Percentiles rank a stretch among this genome's conserved stretches.
Conservation (phyloP, 2,329 filamentous ascomycete species). For the Cadophora sp. region DNA sequence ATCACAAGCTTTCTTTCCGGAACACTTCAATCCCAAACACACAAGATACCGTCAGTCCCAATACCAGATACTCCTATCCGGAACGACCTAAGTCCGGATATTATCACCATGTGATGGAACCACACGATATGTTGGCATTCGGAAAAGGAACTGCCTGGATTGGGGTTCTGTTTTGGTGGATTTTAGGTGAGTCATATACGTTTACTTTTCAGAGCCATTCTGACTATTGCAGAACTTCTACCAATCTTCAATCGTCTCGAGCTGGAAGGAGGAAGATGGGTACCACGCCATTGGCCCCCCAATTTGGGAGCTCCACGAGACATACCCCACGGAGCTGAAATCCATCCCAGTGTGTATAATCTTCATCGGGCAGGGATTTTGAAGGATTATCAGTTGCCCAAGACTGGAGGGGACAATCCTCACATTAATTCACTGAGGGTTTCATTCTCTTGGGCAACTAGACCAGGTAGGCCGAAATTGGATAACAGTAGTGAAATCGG, state of each 20-base stretch:
- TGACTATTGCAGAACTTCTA: neutral
- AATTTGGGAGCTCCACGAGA: slow-evolving; percentile 12
- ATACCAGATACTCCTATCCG: neutral
- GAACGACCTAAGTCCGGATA: neutral
- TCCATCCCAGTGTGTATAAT: slow-evolving; percentile 11
- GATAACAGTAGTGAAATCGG: neutral
- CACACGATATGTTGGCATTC: slow-evolving; percentile 14
- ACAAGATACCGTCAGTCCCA: neutral
- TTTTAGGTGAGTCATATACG: slow-evolving; percentile 16
- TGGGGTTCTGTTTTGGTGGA: slow-evolving; percentile 13
- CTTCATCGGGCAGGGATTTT: slow-evolving; percentile 13
- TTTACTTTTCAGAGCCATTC: too few species aligned
- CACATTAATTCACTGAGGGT: neutral
- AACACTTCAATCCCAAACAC: neutral
- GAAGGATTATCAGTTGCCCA: slow-evolving; percentile 6
- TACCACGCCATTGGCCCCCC: slow-evolving; percentile 14
- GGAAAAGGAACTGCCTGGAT: neutral
- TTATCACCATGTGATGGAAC: neutral
- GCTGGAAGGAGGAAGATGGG: slow-evolving; percentile 13
- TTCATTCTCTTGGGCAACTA: neutral
- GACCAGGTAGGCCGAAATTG: neutral
- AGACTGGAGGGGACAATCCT: slow-evolving; percentile 2
- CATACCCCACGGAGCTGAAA: slow-evolving; percentile 7
- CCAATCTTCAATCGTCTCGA: slow-evolving; percentile 4
- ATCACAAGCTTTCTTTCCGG: neutral